Evolutionary conservation across 495 filamentous ascomycete genomes (phyloP), one percentile per base, ranked within the genome.

Genomic region (Xylaria scruposa): DNA sequence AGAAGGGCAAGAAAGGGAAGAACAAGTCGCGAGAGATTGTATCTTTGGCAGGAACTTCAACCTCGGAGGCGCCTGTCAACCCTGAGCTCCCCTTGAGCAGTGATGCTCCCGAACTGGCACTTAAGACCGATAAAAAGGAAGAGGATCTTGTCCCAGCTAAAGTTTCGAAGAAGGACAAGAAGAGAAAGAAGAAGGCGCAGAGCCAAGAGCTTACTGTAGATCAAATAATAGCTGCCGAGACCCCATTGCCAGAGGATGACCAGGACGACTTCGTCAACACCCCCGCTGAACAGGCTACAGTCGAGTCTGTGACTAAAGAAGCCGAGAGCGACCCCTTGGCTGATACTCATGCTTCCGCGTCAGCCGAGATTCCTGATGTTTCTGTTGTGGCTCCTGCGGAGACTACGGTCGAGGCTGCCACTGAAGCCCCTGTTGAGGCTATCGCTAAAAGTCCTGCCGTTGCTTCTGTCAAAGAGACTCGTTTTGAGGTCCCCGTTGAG

Each of bases 1-100:
- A 78, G 60, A 83, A 79, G 67, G 70, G 76, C n/a, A 80, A 76
- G 58, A 78, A 75, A 47, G 74, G 72, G 36, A 76, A 73, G 67
- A 76, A 75, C 53, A 68, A 73, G 19, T 47, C 33, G 12, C 47
- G 33, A 53, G 65, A 63, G 3, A 63, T 46, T 26, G 46, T 54
- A 51, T 12, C 54, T 9, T 8, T 13, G 15, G 56, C 21, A 53
- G 44, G 24, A 53, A 13, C 44, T 17, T 68, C 64, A 51, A 40
- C 0, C 40, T 40, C 17, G 24, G 40, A 71, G 9, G 26, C 26
- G 4, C n/a, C 62, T 33, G 40, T 15, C 1, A 62, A 60, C 10
- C 0, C 51, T 4, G 53, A 66, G 19, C 1, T 56, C 13, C 8
- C 4, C 29, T 54, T 40, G 38, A 65, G 26, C n/a, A 54, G 40